Evolutionary conservation across 768 basidiomycete species (phyloP).

Genomic region (Boletus insuetus): DNA sequence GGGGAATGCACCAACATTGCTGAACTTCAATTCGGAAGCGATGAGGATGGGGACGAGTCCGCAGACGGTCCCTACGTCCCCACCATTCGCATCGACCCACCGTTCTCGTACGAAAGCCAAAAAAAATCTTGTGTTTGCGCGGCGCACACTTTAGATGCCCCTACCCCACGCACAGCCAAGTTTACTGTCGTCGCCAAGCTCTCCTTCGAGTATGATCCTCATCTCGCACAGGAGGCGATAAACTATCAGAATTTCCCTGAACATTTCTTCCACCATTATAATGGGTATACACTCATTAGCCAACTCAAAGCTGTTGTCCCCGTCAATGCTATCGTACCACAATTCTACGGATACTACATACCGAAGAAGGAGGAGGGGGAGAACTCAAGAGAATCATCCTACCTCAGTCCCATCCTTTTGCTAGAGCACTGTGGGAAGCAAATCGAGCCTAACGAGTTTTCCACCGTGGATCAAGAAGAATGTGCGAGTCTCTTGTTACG

Average conservation of each 20-base stretch:
- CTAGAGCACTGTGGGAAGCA: constrained; percentile 47
- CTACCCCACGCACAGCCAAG: constrained; percentile 30
- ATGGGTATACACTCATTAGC: constrained; percentile 21
- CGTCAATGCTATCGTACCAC: constrained; percentile 52
- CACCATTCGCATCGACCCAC: constrained; percentile 15
- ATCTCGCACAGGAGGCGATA: constrained; percentile 32
- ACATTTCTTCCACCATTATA: constrained; percentile 27
- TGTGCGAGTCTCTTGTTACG: constrained; percentile 39
- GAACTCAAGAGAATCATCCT: neutral
- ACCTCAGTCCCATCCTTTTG: constrained; percentile 42
- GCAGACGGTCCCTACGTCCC: neutral
- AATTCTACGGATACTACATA: constrained; percentile 62
- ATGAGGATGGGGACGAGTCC: neutral
- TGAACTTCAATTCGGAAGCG: neutral
- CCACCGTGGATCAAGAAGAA: constrained; percentile 39
- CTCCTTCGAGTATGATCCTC: constrained; percentile 36
- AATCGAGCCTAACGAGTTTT: constrained; percentile 29
- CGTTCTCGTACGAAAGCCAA: constrained; percentile 11
- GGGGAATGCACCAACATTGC: neutral
- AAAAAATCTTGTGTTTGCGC: constrained; percentile 6
- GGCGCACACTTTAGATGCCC: rapidly evolving
- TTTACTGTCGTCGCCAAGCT: constrained; percentile 47
- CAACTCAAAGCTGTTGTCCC: constrained; percentile 43
- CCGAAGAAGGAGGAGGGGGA: constrained; percentile 9
- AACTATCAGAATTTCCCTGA: constrained; percentile 30